Percentiles rank a stretch among this genome's conserved stretches.
phyloP scores from a whole-genome alignment of 2,329 filamentous ascomycete genomes.

The Parafenestella ontariensis region DNA sequence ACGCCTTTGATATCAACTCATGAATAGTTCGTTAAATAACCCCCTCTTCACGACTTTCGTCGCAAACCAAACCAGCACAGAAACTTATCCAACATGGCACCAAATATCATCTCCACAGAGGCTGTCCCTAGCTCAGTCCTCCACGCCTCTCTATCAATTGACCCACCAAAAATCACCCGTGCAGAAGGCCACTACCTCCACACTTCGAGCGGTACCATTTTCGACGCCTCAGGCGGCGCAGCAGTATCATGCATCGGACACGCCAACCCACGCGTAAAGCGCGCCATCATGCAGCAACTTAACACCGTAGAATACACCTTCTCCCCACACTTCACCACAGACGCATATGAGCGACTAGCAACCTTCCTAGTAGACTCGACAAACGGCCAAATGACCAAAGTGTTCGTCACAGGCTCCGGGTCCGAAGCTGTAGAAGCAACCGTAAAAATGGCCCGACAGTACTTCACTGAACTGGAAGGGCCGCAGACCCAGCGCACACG shows the following conservation, averaged over 20 bases:
- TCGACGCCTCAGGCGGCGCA: constrained; percentile 77
- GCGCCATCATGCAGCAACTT: constrained; percentile 67
- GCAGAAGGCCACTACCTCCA: constrained; percentile 57
- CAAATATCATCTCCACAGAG: constrained; percentile 2
- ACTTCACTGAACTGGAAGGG: constrained; percentile 62
- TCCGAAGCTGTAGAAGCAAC: constrained; percentile 73
- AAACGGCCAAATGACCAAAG: constrained; percentile 58
- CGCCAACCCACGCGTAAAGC: constrained; percentile 65
- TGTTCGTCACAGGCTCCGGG: constrained; percentile 65
- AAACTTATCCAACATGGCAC: background rate
- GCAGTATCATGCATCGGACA: constrained; percentile 77
- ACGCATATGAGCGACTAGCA: constrained; percentile 61
- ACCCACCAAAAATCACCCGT: constrained; percentile 47
- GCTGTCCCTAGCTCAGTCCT: constrained; percentile 5
- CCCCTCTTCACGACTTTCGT: background rate
- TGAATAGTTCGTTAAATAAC: background rate
- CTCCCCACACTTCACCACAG: constrained; percentile 63
- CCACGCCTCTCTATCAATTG: constrained; percentile 6
- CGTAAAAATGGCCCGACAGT: constrained; percentile 71
- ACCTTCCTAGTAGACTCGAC: constrained; percentile 58
- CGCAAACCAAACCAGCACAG: background rate
- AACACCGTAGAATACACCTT: constrained; percentile 64
- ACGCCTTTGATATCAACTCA: background rate
- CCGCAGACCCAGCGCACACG: constrained; percentile 61
- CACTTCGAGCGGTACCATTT: constrained; percentile 55